Base-by-base conservation (phyloP, 2,329 filamentous ascomycete genomes). In the Colletotrichum ledebouriae region DNA sequence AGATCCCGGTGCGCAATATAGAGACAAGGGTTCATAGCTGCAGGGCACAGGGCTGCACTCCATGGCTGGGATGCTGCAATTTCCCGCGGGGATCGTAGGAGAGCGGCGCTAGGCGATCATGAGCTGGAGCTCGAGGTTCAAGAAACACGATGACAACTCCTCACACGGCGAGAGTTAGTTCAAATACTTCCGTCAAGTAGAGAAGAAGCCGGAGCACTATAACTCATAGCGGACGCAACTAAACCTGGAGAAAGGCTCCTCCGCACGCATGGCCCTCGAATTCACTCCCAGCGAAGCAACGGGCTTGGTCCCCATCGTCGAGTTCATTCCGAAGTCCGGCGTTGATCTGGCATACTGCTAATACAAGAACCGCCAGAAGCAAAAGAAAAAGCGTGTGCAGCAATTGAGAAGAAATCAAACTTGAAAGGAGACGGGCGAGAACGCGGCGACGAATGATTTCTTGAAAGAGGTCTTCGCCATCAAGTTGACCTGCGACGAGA, bases 401-500 rank as follows among this genome's bases (percentile, higher is more conserved):
- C n/a, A 11, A 10, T 17, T 5, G 15, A 46, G 42, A 6, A 17
- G 15, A 7, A 20, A 9, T 17, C n/a, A 17, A 20, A 17, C n/a
- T 20, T 7, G 42, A 20, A 46, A 17, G n/a, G 42, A 46, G 42
- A 46, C 15, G 6, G 15, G 3, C 42, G n/a, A 4, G 42, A 17
- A 46, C 20, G 42, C 42, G 42, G 42, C 42, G 42, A 46, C 9
- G 42, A 46, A 46, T 46, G 42, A 46, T 11, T 46, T 46, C 7
- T n/a, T 46, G 6, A 11, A 46, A 9, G 15, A 46, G n/a, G 42
- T 46, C 42, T 46, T 46, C 42, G 42, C 42, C 42, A 46, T 46
- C 3, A 11, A 46, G n/a, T 46, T 46, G n/a, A 46, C n/a, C 42
- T 5, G 42, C 42, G n/a, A 46, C n/a, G 42, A 46, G 42, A 46